phyloP scores from a whole-genome alignment of 768 basidiomycete species.

The Tulasnella sp. region DNA sequence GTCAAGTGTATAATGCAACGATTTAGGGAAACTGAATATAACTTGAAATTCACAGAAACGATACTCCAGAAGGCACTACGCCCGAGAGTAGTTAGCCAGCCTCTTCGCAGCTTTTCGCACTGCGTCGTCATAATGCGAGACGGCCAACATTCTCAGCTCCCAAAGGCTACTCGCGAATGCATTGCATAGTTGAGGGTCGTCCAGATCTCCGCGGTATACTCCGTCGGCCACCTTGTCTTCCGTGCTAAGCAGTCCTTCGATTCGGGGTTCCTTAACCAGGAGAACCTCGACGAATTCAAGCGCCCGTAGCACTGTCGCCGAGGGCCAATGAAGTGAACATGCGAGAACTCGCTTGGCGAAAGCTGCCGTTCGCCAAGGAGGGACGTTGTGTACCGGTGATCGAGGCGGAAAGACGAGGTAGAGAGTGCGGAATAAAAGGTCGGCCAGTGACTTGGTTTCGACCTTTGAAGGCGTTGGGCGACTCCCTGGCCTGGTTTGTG shows the following conservation, averaged over 20 bases:
- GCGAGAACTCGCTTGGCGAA: slow-evolving; percentile 89
- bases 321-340: slow-evolving; percentile 74
- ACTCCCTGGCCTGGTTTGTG: slow-evolving; percentile 20
- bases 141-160: slow-evolving; percentile 62
- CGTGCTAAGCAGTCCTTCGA: slow-evolving; percentile 77
- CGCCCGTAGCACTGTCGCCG: slow-evolving; percentile 52
- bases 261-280: slow-evolving; percentile 65
- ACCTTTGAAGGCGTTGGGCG: slow-evolving; percentile 22
- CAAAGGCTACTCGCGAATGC: slow-evolving; percentile 81
- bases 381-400: slow-evolving; percentile 43
- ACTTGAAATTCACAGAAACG: neutral
- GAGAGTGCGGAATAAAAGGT: slow-evolving; percentile 79
- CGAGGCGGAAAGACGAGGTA: slow-evolving; percentile 73
- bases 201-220: slow-evolving; percentile 72
- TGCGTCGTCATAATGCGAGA: slow-evolving; percentile 46
- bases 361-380: slow-evolving; percentile 74
- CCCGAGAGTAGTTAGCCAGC: slow-evolving; percentile 25
- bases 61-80: neutral
- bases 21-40: neutral
- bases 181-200: slow-evolving; percentile 79
- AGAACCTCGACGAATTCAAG: slow-evolving; percentile 67
- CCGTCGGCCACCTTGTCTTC: slow-evolving; percentile 83
- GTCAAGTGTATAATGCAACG: slow-evolving; percentile 16
- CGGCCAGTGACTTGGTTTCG: slow-evolving; percentile 27
- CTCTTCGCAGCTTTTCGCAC: slow-evolving; percentile 57